Percentiles rank a stretch among this genome's conserved stretches.
phyloP scores from a whole-genome alignment of 345 rosid species.

The Lumnitzera racemosa region DNA sequence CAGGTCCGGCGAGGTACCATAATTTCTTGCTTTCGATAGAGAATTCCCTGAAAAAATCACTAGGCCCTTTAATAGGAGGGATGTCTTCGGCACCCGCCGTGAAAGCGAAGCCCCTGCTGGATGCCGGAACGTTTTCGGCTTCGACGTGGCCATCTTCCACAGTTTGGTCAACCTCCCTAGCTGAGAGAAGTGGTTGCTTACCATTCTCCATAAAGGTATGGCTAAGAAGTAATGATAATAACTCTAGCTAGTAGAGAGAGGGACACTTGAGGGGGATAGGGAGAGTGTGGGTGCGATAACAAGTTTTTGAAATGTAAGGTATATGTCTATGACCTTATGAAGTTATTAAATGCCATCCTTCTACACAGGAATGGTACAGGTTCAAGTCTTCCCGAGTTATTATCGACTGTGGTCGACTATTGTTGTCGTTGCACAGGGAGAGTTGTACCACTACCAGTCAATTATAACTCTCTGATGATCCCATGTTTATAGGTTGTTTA shows the following conservation, averaged over 20 bases:
- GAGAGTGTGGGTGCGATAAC: too few species aligned
- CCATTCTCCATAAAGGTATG: constrained; percentile 21
- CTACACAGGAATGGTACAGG: too few species aligned
- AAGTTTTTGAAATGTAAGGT: too few species aligned
- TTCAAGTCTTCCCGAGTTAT: too few species aligned
- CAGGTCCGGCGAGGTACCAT: constrained; percentile 90
- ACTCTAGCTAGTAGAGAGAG: background rate
- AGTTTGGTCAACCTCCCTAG: constrained; percentile 6
- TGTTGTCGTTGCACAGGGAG: too few species aligned
- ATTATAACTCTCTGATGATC: too few species aligned
- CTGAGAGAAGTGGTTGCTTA: constrained; percentile 31
- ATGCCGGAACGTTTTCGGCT: background rate
- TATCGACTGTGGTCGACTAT: too few species aligned
- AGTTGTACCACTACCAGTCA: too few species aligned
- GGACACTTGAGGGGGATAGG: too few species aligned
- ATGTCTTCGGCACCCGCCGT: constrained; percentile 44
- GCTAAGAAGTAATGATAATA: background rate
- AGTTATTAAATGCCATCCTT: too few species aligned
- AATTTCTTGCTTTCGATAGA: constrained; percentile 48
- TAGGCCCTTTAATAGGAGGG: constrained; percentile 37
- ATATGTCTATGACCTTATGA: too few species aligned
- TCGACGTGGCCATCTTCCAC: background rate
- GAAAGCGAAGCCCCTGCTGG: constrained; percentile 25
- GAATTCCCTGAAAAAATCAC: constrained; percentile 50
- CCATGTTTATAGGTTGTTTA: too few species aligned